Percentiles rank a stretch among this genome's conserved stretches.
phyloP scores from a whole-genome alignment of 768 basidiomycete genomes.

The Auricularia cornea region DNA sequence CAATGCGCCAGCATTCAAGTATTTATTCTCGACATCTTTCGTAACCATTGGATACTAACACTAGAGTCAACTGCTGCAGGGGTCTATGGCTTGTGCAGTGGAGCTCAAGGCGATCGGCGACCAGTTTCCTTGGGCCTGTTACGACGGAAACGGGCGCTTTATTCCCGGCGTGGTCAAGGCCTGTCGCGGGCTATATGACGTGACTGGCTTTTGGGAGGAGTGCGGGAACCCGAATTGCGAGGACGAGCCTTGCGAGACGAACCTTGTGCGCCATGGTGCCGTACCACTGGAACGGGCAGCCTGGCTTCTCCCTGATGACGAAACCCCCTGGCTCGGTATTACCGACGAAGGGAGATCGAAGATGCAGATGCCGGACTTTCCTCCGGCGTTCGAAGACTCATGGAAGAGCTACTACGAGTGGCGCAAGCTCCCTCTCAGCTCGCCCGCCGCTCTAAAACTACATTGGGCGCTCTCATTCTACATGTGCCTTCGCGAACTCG shows the following conservation, averaged over 20 bases:
- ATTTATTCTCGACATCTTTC: background rate
- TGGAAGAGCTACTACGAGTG: conserved; percentile 41
- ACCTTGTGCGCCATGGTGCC: background rate
- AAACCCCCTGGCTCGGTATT: conserved; percentile 14
- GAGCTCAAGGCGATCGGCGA: background rate
- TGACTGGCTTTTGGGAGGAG: background rate
- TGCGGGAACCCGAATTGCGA: background rate
- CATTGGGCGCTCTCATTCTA: conserved; percentile 37
- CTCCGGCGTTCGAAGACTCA: conserved; percentile 18
- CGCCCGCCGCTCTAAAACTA: conserved; percentile 37
- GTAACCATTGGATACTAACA: background rate
- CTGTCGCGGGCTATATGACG: background rate
- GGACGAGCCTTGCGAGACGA: background rate
- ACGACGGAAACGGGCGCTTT: background rate
- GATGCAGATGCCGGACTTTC: background rate
- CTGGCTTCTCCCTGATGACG: conserved; percentile 8
- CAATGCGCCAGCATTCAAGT: background rate
- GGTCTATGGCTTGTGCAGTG: background rate
- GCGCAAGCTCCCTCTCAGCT: conserved; percentile 35
- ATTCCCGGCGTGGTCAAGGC: background rate
- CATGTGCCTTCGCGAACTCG: conserved; percentile 28
- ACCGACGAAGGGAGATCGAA: conserved; percentile 6
- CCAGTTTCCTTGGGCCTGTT: background rate
- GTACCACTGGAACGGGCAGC: background rate
- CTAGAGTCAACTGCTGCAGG: too few relatives aligned